Evolutionary conservation across 179 eudicot species (phyloP), one percentile per base, ranked within the genome.

Genomic region (Beta lomatogona): DNA sequence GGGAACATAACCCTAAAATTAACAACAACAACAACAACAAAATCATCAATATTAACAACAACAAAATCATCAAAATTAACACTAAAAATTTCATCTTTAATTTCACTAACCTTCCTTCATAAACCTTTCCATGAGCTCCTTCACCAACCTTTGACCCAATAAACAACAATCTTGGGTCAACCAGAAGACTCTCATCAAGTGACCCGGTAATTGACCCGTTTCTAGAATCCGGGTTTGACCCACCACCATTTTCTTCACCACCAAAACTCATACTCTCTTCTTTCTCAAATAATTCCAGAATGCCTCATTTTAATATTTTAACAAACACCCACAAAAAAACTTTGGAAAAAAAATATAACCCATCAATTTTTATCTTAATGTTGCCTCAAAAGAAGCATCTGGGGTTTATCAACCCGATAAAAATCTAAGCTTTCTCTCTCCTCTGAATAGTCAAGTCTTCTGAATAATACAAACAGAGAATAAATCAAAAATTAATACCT

Each of bases 121-220:
- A 96, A 79, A 96, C 99, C 86, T 91, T 94, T 41, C 97, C 99
- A 84, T 96, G 98, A 76, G 99, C 99, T 60, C 99, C 99, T 84
- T 96, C 98, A 19, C 99, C 99, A 80, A 94, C 91, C 82, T 96
- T 94, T 0, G 94, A 82, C 76, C 98, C 99, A 73, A 94, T 91
- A 84, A 92, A 96, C 80, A 96, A 86, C 85, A 90, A 74, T 79
- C 89, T 91, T 0, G 99, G 99, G 85, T 96, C 98, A 86, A 96
- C 92, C 57, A 96, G 88, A 77, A 94, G 86, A 64, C 85, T 86
- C 75, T 91, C 88, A 89, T 96, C 99, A 83, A 96, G 91, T 8
- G 83, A 84, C 66, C 88, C 88, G 36, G 84, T 44, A 50, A 70
- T 73, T 25, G 90, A 86, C 88, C 96, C 96, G 88, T 89, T 88